Base-by-base conservation (phyloP, 2,329 filamentous ascomycete genomes). In the Trichocomaceae sp. region DNA sequence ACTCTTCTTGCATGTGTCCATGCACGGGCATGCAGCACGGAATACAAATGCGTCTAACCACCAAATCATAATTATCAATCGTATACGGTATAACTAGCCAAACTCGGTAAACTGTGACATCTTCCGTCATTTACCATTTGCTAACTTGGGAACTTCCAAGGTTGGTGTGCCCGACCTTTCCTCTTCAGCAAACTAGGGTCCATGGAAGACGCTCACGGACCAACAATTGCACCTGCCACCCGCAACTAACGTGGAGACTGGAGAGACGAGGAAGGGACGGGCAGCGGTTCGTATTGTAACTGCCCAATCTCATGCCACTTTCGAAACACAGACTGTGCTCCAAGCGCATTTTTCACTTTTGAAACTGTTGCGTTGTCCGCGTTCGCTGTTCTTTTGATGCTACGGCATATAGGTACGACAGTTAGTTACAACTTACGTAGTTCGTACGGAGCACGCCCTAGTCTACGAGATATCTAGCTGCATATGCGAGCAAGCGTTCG, bases 131-230 rank as follows among this genome's bases (percentile, higher is more conserved):
- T n/a, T n/a, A n/a, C n/a, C n/a, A n/a, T n/a, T n/a, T n/a, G n/a
- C n/a, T n/a, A n/a, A n/a, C n/a, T n/a, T n/a, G n/a, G n/a, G n/a
- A n/a, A n/a, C n/a, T n/a, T n/a, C n/a, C n/a, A n/a, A n/a, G n/a
- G n/a, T n/a, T n/a, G n/a, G n/a, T 35, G 50, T 52, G 17, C 23
- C 19, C 17, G 45, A 26, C 29, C 50, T 52, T 35, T 37, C 20
- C 33, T 46, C 41, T 44, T 31, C 15, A 50, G 15, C 52, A 31
- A 37, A 15, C 46, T 19, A 49, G 46, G 52, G 52, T 49, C 52
- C 52, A 54, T 17, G 17, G 9, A 2, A 49, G 52, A 48, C 52
- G 52, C 52, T 31, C 52, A 54, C 52, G 52, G 52, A 45, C 52
- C 52, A 54, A 19, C 39, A 41, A n/a, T 26, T n/a, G n/a, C n/a